Evolutionary conservation across 1,139 yeast genomes (phyloP), one percentile per base, ranked within the genome.

Genomic region (Taphrina sp.): DNA sequence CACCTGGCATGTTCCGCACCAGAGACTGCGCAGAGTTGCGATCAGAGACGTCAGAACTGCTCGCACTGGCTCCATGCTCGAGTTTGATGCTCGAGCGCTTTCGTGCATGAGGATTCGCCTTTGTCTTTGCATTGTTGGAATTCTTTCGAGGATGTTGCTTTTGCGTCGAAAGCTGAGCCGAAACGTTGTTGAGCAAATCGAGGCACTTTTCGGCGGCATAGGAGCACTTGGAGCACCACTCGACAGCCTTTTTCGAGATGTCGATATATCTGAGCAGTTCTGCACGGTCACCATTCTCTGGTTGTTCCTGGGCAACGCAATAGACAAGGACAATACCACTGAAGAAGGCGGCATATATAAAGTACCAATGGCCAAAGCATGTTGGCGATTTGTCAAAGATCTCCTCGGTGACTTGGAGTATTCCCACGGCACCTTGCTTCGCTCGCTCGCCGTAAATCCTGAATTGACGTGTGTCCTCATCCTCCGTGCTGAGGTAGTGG

Each of bases 291-390:
- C 17, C 26, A 2, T 22, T 31, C 22, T 16, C 28, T n/a, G 53
- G 24, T 19, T 31, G 39, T 28, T 23, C 46, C 8, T 34, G 46
- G 26, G 31, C 29, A 59, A 82, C 85, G 66, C 87, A 89, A 65
- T 85, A 89, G 7, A 87, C 81, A 64, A 89, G 74, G 64, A 95
- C 86, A 0, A 96, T 95, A 56, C 89, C 89, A 2, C 95, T 83
- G 67, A 87, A 89, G 68, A 89, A 89, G n/a, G 89, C 84, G 0
- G 96, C 87, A 68, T 89, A 89, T 69, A 85, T 84, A 14, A 94
- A 83, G 67, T 88, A 89, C 96, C 96, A 88, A 68, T 89, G 89
- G 1, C 95, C 86, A 1, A 96, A 96, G 60, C 85, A 81, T 57
- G 89, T 73, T 65, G 87, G 76, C 60, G 84, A 77, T 60, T 82